Conservation (phyloP, 352 stramenopile genomes). For the Aphanomyces invadans region DNA sequence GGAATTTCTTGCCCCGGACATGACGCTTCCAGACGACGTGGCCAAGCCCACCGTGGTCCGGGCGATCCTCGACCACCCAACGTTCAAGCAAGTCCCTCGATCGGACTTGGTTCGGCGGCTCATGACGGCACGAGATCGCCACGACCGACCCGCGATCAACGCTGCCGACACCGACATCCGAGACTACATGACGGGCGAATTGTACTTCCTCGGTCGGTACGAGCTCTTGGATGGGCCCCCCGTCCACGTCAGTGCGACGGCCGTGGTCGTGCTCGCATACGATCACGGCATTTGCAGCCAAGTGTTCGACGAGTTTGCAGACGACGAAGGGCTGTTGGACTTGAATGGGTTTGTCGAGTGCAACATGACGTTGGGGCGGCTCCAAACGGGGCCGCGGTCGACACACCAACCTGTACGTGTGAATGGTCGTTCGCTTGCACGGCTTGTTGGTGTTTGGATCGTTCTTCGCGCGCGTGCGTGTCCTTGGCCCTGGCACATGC, state of each 20-base stretch:
- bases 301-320: not conserved
- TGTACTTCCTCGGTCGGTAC: conserved; percentile 1
- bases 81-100: not conserved
- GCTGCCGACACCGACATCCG: not conserved
- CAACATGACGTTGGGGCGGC: not conserved
- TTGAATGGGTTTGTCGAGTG: not conserved
- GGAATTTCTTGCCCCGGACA: no score
- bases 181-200: not conserved
- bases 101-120: no score
- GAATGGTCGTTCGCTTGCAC: no score
- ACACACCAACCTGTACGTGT: no score
- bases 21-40: not conserved
- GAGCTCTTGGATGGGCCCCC: not conserved
- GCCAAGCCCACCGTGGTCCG: not conserved
- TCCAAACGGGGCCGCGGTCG: not conserved
- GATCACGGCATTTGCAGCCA: not conserved
- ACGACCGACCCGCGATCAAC: not conserved
- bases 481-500: no score
- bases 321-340: not conserved
- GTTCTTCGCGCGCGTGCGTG: no score
- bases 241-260: not conserved
- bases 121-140: no score
- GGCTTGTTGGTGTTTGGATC: no score
- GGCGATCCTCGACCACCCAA: not conserved
- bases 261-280: not conserved